A percentile compares a stretch with the other conserved stretches of the same genome.
These are phyloP conservation scores for Pythium vanterpoolii DNA, from an alignment of 352 stramenopile genomes.

Conservation along the genomic window DNA sequence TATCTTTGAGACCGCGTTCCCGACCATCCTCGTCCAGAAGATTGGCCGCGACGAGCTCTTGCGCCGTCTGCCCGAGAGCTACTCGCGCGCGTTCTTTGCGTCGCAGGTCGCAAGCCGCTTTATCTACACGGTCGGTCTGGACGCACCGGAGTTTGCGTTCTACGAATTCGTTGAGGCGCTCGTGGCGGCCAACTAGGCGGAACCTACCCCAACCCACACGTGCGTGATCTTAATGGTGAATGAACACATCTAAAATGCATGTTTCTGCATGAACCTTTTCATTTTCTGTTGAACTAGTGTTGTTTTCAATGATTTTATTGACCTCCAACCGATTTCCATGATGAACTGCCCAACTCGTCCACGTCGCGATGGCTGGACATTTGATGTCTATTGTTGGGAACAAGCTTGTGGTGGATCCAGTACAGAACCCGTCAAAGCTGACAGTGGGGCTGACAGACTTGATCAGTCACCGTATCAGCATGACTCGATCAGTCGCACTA, in stretches of 20 bases:
- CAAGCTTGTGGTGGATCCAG: no score
- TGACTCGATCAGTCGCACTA: no score
- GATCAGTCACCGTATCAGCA: no score
- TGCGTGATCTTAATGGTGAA: conserved; percentile 1
- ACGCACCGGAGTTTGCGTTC: conserved; percentile 78
- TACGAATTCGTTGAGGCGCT: conserved; percentile 83
- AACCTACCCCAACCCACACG: not conserved
- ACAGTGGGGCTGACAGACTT: no score
- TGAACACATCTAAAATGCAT: not conserved
- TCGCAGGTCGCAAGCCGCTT: conserved; percentile 81
- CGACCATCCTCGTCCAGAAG: conserved; percentile 54
- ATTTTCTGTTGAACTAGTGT: no score
- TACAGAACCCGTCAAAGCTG: no score
- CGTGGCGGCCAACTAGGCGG: conserved; percentile 17
- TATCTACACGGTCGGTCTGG: conserved; percentile 72
- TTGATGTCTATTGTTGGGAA: no score
- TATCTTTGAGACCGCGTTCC: conserved; percentile 78
- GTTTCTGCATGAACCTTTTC: not conserved
- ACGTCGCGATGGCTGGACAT: no score
- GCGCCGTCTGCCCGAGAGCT: conserved; percentile 67
- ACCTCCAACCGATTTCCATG: not conserved
- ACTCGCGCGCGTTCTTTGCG: conserved; percentile 77
- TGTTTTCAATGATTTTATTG: no score
- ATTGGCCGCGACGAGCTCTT: conserved; percentile 63
- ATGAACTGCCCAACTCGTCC: no score